Evolutionary conservation across 2,329 filamentous ascomycete species (phyloP).

Genomic region (Paracoccidioides lutzii): DNA sequence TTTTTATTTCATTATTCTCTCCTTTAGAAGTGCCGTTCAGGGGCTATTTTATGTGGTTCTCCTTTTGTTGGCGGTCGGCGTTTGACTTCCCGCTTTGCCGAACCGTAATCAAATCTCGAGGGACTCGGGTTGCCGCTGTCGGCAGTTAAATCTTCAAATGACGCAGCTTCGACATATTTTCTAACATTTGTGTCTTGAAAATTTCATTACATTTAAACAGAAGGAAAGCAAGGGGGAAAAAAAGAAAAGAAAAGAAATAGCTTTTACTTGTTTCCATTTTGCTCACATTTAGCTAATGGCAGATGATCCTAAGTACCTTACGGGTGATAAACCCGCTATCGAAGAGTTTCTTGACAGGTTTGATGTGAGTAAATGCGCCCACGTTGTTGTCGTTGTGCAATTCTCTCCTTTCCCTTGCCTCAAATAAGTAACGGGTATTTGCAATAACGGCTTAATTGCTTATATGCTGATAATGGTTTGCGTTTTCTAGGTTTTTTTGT

Average conservation of each 20-base stretch:
- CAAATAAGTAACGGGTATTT: not conserved
- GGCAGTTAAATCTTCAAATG: too few relatives aligned
- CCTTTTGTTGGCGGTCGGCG: not conserved
- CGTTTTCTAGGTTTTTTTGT: conserved; percentile 61
- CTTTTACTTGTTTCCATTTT: not conserved
- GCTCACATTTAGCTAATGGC: not conserved
- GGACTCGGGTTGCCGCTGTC: not conserved
- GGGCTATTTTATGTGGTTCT: too few relatives aligned
- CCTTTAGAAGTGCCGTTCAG: too few relatives aligned
- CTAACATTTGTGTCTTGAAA: too few relatives aligned
- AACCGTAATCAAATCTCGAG: not conserved
- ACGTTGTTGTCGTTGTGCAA: not conserved
- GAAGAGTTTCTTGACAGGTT: conserved; percentile 78
- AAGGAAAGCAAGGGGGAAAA: too few relatives aligned
- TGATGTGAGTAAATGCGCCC: conserved; percentile 53
- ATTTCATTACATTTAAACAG: too few relatives aligned
- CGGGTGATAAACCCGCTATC: conserved; percentile 63
- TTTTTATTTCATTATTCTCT: not conserved
- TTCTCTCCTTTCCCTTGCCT: not conserved
- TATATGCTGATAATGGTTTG: conserved; percentile 12
- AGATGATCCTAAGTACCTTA: conserved; percentile 47
- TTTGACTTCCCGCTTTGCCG: not conserved
- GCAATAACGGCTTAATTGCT: conserved; percentile 2
- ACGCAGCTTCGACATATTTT: too few relatives aligned
- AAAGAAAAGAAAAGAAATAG: not conserved